A percentile compares a stretch with the other conserved stretches of the same genome.
Evolutionary conservation across 2,329 filamentous ascomycete species (phyloP).

Genomic region (Leptographium lundbergii): DNA sequence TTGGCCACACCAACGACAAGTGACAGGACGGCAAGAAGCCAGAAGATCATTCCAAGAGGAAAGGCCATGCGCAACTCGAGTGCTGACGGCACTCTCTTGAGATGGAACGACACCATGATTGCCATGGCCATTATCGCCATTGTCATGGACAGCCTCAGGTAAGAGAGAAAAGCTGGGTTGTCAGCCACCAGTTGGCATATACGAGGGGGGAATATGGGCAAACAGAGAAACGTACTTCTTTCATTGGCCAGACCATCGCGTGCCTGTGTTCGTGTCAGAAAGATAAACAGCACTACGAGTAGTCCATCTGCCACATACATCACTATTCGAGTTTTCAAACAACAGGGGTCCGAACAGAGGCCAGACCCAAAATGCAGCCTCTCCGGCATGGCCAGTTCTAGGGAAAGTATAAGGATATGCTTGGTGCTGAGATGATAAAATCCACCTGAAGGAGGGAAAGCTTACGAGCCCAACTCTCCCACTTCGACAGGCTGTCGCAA

Average conservation of each 20-base stretch:
- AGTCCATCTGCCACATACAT: constrained; percentile 30
- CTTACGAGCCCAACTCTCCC: constrained; percentile 24
- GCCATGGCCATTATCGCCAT: constrained; percentile 83
- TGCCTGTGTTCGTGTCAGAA: constrained; percentile 12
- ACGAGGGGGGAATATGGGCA: neutral
- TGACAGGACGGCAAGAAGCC: constrained; percentile 67
- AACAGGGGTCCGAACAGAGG: constrained; percentile 56
- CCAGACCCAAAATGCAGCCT: constrained; percentile 40
- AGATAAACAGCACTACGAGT: neutral
- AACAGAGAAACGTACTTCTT: constrained; percentile 36
- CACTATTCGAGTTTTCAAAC: constrained; percentile 62
- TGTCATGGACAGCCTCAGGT: constrained; percentile 78
- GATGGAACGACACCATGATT: constrained; percentile 86
- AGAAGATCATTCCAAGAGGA: constrained; percentile 81
- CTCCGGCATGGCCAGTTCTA: constrained; percentile 13
- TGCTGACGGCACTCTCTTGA: constrained; percentile 57
- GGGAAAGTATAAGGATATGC: neutral
- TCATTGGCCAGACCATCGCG: constrained; percentile 71
- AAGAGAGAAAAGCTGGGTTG: constrained; percentile 65
- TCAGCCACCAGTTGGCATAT: neutral
- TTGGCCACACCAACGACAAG: constrained; percentile 68
- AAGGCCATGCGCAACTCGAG: constrained; percentile 66
- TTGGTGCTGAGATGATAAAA: neutral
- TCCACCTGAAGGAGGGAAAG: neutral
- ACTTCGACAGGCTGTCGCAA: constrained; percentile 32